Evolutionary conservation across 805 yeast species (phyloP), one percentile per base, ranked within the genome.

Genomic region (Scheffersomyces coipomensis): DNA sequence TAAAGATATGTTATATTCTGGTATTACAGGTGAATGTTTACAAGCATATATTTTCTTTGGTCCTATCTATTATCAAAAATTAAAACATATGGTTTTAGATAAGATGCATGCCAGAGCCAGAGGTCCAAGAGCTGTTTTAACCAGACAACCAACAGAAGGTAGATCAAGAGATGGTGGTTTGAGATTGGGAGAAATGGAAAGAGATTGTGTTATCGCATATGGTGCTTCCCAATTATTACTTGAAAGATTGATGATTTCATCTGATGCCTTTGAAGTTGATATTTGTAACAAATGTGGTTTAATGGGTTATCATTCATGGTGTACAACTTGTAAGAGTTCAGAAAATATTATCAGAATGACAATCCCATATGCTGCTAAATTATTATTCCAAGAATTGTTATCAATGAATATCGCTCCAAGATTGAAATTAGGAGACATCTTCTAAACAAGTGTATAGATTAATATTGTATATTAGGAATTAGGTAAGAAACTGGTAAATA

Each of bases 391-490:
- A 71, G 99, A 93, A 63, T 76, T 93, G 52, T 73, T 93, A 58
- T 87, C 97, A n/a, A 93, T 93, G 99, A 93, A 93, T 64, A 93
- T 93, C 60, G 98, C 99, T 3, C 99, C 99, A 48, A 79, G 98
- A 55, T 74, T 93, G 61, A 85, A 82, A 62, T 66, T 93, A 47
- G 93, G 89, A 19, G 97, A 90, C 64, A 91, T 86, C 7, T 89
- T 89, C 52, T 81, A 48, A 43, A n/a, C n/a, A n/a, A n/a, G n/a
- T n/a, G n/a, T n/a, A n/a, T n/a, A n/a, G n/a, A n/a, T n/a, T n/a
- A n/a, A n/a, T n/a, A n/a, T n/a, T n/a, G n/a, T n/a, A n/a, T n/a
- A n/a, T n/a, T n/a, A n/a, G n/a, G n/a, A n/a, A n/a, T n/a, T n/a
- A n/a, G n/a, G n/a, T n/a, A n/a, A n/a, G n/a, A n/a, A n/a, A n/a